Conservation (phyloP, 2,329 filamentous ascomycete species). For the Lecanicillium sp. region DNA sequence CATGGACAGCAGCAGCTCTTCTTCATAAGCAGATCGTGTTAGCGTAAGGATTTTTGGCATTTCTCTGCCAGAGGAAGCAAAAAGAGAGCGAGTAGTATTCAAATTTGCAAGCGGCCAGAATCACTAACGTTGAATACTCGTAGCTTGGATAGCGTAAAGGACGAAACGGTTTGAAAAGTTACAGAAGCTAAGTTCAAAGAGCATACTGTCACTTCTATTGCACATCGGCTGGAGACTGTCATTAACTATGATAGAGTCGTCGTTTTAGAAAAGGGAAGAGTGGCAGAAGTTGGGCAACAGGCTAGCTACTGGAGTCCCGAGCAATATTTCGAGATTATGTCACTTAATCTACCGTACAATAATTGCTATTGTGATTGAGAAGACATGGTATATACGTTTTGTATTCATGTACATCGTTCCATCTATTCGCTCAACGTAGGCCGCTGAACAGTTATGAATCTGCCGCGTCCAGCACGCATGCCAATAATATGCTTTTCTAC, state of each 20-base stretch:
- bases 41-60: slow-evolving; percentile 28
- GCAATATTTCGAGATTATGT: slow-evolving; percentile 15
- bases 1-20: slow-evolving; percentile 44
- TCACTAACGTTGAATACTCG: background rate
- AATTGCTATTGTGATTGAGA: no score
- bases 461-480: slow-evolving; percentile 38
- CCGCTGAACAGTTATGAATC: slow-evolving; percentile 40
- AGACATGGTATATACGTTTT: slow-evolving; percentile 1
- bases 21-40: slow-evolving; percentile 37
- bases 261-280: slow-evolving; percentile 18
- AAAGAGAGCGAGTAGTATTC: slow-evolving; percentile 19
- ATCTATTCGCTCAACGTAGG: slow-evolving; percentile 19
- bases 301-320: slow-evolving; percentile 12
- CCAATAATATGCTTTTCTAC: slow-evolving; percentile 40
- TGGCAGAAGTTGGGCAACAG: slow-evolving; percentile 18
- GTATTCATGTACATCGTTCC: slow-evolving; percentile 3
- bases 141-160: slow-evolving; percentile 26
- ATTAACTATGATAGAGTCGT: slow-evolving; percentile 21
- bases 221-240: slow-evolving; percentile 34
- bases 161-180: slow-evolving; percentile 22
- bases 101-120: background rate
- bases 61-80: slow-evolving; percentile 36
- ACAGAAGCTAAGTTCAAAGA: slow-evolving; percentile 22
- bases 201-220: slow-evolving; percentile 45
- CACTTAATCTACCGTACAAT: no score